Evolutionary conservation across 1,139 yeast species (phyloP).

Genomic region (Taphrina sp.): DNA sequence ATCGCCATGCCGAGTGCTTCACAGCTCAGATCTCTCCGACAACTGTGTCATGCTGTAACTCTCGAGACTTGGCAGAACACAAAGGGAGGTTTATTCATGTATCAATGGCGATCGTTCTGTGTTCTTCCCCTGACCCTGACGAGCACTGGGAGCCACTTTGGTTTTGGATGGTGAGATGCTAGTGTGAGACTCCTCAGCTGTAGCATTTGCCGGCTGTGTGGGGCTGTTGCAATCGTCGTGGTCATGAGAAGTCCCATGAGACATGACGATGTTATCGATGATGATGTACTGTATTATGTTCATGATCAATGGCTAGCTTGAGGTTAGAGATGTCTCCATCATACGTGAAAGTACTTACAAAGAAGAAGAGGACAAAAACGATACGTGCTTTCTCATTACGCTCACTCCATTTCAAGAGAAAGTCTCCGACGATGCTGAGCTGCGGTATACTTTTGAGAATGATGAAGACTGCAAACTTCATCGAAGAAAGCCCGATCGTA

Average conservation of each 20-base stretch:
- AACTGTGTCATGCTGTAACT: too few species aligned
- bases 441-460: constrained; percentile 60
- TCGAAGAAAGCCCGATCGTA: constrained; percentile 55
- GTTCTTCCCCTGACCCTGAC: background rate
- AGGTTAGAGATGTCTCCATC: too few species aligned
- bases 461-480: constrained; percentile 57
- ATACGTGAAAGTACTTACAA: constrained; percentile 42
- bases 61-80: too few species aligned
- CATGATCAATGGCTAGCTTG: constrained; percentile 51
- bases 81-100: constrained; percentile 8
- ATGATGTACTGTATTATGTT: constrained; percentile 74
- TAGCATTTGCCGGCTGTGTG: background rate
- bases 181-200: too few species aligned
- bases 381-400: constrained; percentile 79
- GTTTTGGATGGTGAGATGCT: too few species aligned
- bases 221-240: too few species aligned
- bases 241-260: too few species aligned
- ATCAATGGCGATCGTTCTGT: constrained; percentile 8
- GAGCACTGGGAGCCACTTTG: too few species aligned
- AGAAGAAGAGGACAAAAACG: constrained; percentile 77
- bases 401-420: constrained; percentile 71
- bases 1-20: too few species aligned
- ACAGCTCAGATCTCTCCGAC: too few species aligned
- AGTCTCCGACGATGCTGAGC: constrained; percentile 58
- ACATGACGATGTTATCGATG: constrained; percentile 72